Evolutionary conservation across 148 eudicot genomes (phyloP).

Genomic region (Nepenthes mirabilis): DNA sequence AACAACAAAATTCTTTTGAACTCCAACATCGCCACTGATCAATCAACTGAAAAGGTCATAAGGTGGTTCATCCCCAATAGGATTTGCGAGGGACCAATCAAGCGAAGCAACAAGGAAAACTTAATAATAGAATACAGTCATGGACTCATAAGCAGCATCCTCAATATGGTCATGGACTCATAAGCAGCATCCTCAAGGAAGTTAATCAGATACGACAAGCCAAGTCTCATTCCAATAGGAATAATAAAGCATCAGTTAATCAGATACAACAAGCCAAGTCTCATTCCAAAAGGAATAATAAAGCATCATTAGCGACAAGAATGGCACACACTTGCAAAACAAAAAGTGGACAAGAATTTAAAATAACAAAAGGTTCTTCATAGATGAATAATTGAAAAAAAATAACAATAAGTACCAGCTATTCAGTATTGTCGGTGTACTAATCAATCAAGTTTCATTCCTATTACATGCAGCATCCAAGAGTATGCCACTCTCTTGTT

Average conservation of each 20-base stretch:
- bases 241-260: not conserved
- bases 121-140: too few relatives aligned
- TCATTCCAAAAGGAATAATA: not conserved
- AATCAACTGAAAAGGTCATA: constrained; percentile 15
- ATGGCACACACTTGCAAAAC: too few relatives aligned
- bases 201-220: too few relatives aligned
- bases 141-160: not conserved
- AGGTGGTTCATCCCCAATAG: constrained; percentile 6
- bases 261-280: not conserved
- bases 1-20: constrained; percentile 18
- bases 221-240: not conserved
- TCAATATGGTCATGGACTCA: not conserved
- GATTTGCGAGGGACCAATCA: not conserved
- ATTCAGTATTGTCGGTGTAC: too few relatives aligned
- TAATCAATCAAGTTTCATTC: too few relatives aligned
- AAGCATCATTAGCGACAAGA: not conserved
- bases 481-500: too few relatives aligned
- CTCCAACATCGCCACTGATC: constrained; percentile 16
- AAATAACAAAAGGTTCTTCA: not conserved
- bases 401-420: too few relatives aligned
- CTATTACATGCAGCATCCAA: too few relatives aligned
- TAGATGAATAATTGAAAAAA: not conserved
- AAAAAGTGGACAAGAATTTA: not conserved
- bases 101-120: too few relatives aligned
- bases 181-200: not conserved